Evolutionary conservation across 73 alveolate species (phyloP).

Genomic region (Paramecium sonneborni): DNA sequence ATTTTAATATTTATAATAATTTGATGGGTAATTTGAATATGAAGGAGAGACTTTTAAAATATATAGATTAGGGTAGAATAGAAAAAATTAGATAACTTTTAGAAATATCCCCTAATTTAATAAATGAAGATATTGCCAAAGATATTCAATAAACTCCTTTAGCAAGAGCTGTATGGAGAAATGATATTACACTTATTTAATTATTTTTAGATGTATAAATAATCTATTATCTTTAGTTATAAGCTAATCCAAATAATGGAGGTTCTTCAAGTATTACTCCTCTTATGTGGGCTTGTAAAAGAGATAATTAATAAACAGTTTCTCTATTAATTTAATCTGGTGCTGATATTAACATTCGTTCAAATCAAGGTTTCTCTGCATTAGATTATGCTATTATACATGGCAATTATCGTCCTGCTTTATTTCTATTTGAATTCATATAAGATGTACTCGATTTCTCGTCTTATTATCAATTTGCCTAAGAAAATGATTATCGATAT

Average conservation of each 20-base stretch:
- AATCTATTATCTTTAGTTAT: not conserved
- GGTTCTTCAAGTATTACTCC: constrained; percentile 57
- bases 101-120: not conserved
- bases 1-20: not conserved
- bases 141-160: constrained; percentile 20
- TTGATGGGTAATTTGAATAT: not conserved
- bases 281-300: constrained; percentile 66
- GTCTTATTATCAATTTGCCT: constrained; percentile 11
- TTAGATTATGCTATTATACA: constrained; percentile 57
- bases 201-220: constrained; percentile 17
- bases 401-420: constrained; percentile 58
- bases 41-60: not conserved
- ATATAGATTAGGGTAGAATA: not conserved
- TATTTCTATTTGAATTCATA: constrained; percentile 27
- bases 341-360: constrained; percentile 4
- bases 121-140: not conserved
- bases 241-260: constrained; percentile 44
- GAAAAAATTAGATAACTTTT: not conserved
- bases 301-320: constrained; percentile 48
- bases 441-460: not conserved
- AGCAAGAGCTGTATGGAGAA: constrained; percentile 66
- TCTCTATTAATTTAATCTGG: constrained; percentile 50
- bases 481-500: constrained; percentile 45
- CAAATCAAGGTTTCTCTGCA: constrained; percentile 59
- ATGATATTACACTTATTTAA: constrained; percentile 29